Base-by-base conservation (phyloP, 352 stramenopile species). In the Albugo candida region DNA sequence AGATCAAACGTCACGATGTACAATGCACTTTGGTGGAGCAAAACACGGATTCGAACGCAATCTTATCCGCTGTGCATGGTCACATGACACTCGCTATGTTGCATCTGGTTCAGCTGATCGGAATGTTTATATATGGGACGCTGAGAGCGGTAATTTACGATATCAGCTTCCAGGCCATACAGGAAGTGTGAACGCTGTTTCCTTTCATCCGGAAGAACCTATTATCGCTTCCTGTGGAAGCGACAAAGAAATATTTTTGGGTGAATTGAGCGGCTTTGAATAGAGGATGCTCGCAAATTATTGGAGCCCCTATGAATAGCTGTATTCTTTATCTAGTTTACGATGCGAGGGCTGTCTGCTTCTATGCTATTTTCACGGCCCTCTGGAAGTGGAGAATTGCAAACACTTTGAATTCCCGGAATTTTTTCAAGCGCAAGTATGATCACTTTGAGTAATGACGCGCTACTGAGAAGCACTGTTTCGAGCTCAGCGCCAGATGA, bases 61-160 rank as follows among this genome's bases (percentile, higher is more conserved):
- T 50, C 62, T 97, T 39, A 84, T 97, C 45, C 87, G 89, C 50
- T 89, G 81, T 54, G 64, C 81, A 14, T 97, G 89, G 89, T 95
- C 81, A 24, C 47, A 61, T 16, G 76, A 93, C 60, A 85, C 87
- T 70, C 70, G 65, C 16, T 79, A 83, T 53, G 83, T 97, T 13
- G 72, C 68, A 19, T 80, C 70, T 49, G 85, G 83, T n/a, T 93
- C 78, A 35, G 79, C 84, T 2, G 85, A 97, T 64, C 69, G 81
- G 37, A 79, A 87, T 50, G 91, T 97, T 56, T 94, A 97, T 66
- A 76, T 98, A 51, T 98, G 89, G 89, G 92, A 98, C 61, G 73
- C 85, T 46, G 67, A 89, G 24, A 85, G 75, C 45, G 67, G 76
- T 4, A 78, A 92, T 52, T 70, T 97, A 53, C 70, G 95, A 31